Conservation (phyloP, 208 protist species). For the Trypanosoma rangeli region DNA sequence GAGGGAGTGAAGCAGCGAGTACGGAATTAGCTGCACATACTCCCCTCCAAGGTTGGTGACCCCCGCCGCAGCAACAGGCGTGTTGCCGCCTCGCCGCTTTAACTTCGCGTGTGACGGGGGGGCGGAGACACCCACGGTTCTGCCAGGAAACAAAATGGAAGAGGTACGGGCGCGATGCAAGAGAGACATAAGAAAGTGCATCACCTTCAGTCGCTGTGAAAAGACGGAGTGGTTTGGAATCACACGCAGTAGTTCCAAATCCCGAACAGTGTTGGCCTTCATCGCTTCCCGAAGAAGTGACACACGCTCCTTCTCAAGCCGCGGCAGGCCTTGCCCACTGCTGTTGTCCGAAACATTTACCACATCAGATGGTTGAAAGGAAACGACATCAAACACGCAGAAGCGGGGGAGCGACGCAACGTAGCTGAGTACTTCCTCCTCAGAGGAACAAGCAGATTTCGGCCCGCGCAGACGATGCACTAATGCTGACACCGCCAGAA, state of each 20-base stretch:
- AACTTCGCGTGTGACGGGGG: background rate
- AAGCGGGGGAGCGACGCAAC: slow-evolving; percentile 58
- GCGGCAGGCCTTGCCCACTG: slow-evolving; percentile 22
- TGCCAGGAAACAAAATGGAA: slow-evolving; percentile 39
- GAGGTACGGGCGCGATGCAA: slow-evolving; percentile 45
- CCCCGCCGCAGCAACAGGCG: background rate
- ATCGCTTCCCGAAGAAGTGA: slow-evolving; percentile 30
- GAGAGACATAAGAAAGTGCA: slow-evolving; percentile 69
- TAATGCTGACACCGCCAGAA: slow-evolving; percentile 73
- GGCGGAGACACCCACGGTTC: background rate
- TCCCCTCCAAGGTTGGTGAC: slow-evolving; percentile 38
- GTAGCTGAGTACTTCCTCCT: slow-evolving; percentile 62
- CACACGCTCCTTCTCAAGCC: slow-evolving; percentile 27
- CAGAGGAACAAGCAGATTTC: slow-evolving; percentile 31
- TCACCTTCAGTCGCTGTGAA: slow-evolving; percentile 72
- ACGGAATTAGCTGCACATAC: slow-evolving; percentile 67
- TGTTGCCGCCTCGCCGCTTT: background rate
- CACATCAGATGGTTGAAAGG: slow-evolving; percentile 42
- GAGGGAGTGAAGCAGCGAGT: slow-evolving; percentile 54
- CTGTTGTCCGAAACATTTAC: slow-evolving; percentile 5
- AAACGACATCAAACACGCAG: slow-evolving; percentile 83
- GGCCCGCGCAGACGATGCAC: slow-evolving; percentile 68
- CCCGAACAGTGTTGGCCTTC: slow-evolving; percentile 26
- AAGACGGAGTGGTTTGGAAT: slow-evolving; percentile 83
- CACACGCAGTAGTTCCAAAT: slow-evolving; percentile 66